Conservation (phyloP, 2,329 filamentous ascomycete species). For the Furcasterigmium furcatum region DNA sequence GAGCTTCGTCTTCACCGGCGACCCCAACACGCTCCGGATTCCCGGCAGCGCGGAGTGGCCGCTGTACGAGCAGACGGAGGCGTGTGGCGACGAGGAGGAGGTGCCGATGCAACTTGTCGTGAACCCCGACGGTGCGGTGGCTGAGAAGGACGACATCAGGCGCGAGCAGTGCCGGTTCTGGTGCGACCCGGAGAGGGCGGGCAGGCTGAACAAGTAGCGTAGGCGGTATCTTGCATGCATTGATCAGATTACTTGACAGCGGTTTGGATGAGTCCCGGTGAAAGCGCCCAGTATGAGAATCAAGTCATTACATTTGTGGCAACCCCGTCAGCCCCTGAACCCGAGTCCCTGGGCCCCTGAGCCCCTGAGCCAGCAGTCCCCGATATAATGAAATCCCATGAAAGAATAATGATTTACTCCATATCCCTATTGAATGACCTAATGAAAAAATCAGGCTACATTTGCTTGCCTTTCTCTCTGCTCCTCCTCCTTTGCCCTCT, state of each 20-base stretch:
- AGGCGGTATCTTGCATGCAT: too few species aligned
- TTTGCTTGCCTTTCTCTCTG: neutral
- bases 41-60: slow-evolving; percentile 17
- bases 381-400: too few species aligned
- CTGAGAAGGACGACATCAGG: slow-evolving; percentile 24
- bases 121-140: slow-evolving; percentile 19
- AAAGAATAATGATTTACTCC: too few species aligned
- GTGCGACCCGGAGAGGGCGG: slow-evolving; percentile 25
- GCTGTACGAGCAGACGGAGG: slow-evolving; percentile 16
- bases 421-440: too few species aligned
- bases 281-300: too few species aligned
- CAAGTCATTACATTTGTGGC: too few species aligned
- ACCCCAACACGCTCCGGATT: slow-evolving; percentile 25
- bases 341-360: too few species aligned
- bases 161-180: slow-evolving; percentile 25
- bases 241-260: too few species aligned
- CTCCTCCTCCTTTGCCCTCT: slow-evolving; percentile 20
- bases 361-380: too few species aligned
- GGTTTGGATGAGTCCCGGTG: too few species aligned
- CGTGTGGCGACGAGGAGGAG: slow-evolving; percentile 17
- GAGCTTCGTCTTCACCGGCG: slow-evolving; percentile 29
- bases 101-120: slow-evolving; percentile 21
- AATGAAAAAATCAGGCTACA: too few species aligned
- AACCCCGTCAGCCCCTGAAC: too few species aligned
- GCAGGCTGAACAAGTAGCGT: slow-evolving; percentile 26